Conservation (phyloP, 495 filamentous ascomycete genomes). For the Chaetomium cochliodes region DNA sequence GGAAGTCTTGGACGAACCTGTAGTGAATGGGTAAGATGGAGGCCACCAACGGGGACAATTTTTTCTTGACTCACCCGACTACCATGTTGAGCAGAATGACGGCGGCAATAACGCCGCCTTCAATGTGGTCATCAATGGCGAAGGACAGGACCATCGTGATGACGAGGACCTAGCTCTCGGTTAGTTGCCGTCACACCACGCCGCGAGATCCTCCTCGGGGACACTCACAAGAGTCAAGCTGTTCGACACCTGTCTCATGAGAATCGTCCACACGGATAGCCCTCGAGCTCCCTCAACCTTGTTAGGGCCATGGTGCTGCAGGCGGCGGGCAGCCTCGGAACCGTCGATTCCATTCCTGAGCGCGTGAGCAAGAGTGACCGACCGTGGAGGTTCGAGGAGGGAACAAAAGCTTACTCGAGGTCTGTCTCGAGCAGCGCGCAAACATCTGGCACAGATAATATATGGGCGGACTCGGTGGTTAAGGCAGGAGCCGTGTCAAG, state of each 20-base stretch:
- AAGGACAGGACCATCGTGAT: constrained; percentile 83
- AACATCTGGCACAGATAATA: constrained; percentile 31
- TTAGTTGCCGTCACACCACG: background rate
- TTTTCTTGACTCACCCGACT: constrained; percentile 44
- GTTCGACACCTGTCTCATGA: constrained; percentile 57
- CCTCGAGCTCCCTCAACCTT: constrained; percentile 52
- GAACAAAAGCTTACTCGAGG: constrained; percentile 21
- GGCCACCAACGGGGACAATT: background rate
- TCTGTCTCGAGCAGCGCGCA: constrained; percentile 30
- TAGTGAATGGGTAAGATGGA: background rate
- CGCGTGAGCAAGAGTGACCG: background rate
- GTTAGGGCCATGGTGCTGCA: constrained; percentile 51
- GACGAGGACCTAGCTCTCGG: constrained; percentile 61
- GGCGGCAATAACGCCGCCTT: constrained; percentile 77
- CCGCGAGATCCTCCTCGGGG: background rate
- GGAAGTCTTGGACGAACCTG: constrained; percentile 77
- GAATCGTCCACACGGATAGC: constrained; percentile 55
- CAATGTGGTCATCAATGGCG: constrained; percentile 75
- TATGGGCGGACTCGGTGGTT: constrained; percentile 31
- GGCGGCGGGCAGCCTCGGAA: constrained; percentile 44
- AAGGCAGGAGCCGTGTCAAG: constrained; percentile 15
- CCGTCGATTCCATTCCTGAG: constrained; percentile 43
- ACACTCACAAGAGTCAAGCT: constrained; percentile 43
- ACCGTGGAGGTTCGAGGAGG: background rate
- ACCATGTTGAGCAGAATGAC: constrained; percentile 82